Percentiles rank a stretch among this genome's conserved stretches.
phyloP scores from a whole-genome alignment of 2,329 filamentous ascomycete species.

The Arthrocladium fulminans region DNA sequence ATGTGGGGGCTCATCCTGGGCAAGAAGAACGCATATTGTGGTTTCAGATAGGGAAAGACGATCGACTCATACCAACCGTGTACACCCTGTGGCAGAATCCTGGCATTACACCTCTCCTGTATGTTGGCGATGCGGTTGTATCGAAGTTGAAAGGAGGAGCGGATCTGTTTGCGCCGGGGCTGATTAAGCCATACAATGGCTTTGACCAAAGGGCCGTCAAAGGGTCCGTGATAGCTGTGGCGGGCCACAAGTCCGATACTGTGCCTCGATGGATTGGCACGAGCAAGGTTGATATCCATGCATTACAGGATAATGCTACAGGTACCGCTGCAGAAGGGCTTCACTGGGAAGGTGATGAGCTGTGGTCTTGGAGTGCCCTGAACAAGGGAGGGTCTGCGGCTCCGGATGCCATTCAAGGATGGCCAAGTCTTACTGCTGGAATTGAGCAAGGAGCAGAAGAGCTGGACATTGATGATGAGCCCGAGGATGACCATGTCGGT shows the following conservation, averaged over 20 bases:
- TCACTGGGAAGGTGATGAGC: slow-evolving; percentile 60
- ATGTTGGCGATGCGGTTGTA: slow-evolving; percentile 51
- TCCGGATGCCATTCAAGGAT: slow-evolving; percentile 48
- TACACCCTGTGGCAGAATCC: slow-evolving; percentile 61
- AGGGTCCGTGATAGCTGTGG: slow-evolving; percentile 55
- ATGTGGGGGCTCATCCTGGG: slow-evolving; percentile 51
- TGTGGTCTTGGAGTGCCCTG: slow-evolving; percentile 55
- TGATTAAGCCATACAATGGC: slow-evolving; percentile 48
- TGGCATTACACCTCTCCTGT: slow-evolving; percentile 52
- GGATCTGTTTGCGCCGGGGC: slow-evolving; percentile 60
- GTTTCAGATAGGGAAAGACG: slow-evolving; percentile 52
- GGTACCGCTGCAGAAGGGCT: slow-evolving; percentile 57
- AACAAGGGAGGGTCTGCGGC: slow-evolving; percentile 45
- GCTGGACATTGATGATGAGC: slow-evolving; percentile 34
- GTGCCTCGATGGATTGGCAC: slow-evolving; percentile 56
- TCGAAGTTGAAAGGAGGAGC: slow-evolving; percentile 58
- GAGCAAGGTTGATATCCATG: slow-evolving; percentile 55
- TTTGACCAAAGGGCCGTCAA: slow-evolving; percentile 52
- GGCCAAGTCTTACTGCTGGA: slow-evolving; percentile 32
- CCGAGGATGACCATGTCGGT: slow-evolving; percentile 26
- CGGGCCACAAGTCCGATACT: slow-evolving; percentile 49
- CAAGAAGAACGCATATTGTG: slow-evolving; percentile 54
- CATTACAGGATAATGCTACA: slow-evolving; percentile 43
- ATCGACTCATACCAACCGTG: slow-evolving; percentile 41
- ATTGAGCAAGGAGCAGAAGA: slow-evolving; percentile 26